These are phyloP conservation scores for Volvox carteri DNA, from an alignment of 163 green algal species.

Conservation along the genomic window DNA sequence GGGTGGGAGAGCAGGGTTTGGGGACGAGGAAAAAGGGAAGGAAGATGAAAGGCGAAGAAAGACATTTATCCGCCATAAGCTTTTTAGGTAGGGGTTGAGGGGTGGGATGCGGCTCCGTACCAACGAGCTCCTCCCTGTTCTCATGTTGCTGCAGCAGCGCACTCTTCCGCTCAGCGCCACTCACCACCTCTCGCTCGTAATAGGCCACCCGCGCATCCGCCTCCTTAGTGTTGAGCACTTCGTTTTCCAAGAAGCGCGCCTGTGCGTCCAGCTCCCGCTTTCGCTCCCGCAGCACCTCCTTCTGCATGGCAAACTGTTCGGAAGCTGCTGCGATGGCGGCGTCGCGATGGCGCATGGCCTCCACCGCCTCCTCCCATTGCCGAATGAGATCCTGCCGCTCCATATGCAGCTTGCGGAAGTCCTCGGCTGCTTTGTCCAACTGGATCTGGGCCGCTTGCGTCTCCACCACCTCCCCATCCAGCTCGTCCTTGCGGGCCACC, in stretches of 20 bases:
- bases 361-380: slow-evolving; percentile 90
- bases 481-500: slow-evolving; percentile 61
- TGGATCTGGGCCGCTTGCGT: slow-evolving; percentile 91
- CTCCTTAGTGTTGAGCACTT: slow-evolving; percentile 82
- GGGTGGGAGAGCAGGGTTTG: too few species aligned
- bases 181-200: slow-evolving; percentile 78
- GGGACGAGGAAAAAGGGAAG: too few species aligned
- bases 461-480: slow-evolving; percentile 77
- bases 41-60: too few species aligned
- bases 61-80: too few species aligned
- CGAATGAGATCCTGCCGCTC: slow-evolving; percentile 87
- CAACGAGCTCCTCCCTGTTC: too few species aligned
- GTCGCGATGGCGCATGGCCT: slow-evolving; percentile 81
- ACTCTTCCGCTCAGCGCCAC: too few species aligned
- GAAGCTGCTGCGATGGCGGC: slow-evolving; percentile 72
- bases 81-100: too few species aligned
- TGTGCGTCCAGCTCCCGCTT: slow-evolving; percentile 76
- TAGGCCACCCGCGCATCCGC: slow-evolving; percentile 76
- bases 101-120: too few species aligned
- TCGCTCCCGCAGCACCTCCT: slow-evolving; percentile 64
- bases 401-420: slow-evolving; percentile 84
- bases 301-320: slow-evolving; percentile 69
- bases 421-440: slow-evolving; percentile 89
- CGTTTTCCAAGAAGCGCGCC: slow-evolving; percentile 77
- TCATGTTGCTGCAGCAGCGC: too few species aligned